Percentiles rank a stretch among this genome's conserved stretches.
phyloP scores from a whole-genome alignment of 2,329 filamentous ascomycete genomes.

The Cercospora sojina region DNA sequence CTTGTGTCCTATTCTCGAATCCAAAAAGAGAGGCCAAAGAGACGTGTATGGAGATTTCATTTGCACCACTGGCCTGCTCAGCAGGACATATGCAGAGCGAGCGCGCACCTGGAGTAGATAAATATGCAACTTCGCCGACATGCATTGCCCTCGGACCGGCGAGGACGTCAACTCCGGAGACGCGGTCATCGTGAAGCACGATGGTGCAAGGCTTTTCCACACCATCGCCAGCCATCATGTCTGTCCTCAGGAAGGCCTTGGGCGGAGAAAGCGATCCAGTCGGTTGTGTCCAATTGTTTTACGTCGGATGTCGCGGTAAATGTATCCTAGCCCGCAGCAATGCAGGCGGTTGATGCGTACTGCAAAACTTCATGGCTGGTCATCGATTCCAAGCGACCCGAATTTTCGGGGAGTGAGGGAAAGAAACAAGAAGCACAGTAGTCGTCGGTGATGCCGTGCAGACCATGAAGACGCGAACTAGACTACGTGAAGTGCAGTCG shows the following conservation, averaged over 20 bases:
- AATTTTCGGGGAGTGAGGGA: not conserved
- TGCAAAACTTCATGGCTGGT: slow-evolving; percentile 8
- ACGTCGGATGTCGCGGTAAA: not conserved
- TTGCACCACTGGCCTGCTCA: slow-evolving; percentile 10
- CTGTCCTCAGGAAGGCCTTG: not conserved
- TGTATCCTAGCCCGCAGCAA: not conserved
- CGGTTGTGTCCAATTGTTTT: not conserved
- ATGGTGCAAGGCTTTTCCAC: slow-evolving; percentile 32
- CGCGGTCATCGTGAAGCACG: slow-evolving; percentile 37
- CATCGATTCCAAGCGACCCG: not conserved
- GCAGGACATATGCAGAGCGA: slow-evolving; percentile 29
- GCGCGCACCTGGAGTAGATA: slow-evolving; percentile 31
- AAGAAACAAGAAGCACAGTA: not conserved
- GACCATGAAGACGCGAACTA: not conserved
- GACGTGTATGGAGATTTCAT: slow-evolving; percentile 38
- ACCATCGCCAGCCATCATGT: slow-evolving; percentile 26
- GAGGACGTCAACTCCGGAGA: slow-evolving; percentile 35
- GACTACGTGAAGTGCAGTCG: not conserved
- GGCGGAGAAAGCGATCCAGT: not conserved
- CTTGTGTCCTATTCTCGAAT: slow-evolving; percentile 38
- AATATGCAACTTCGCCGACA: slow-evolving; percentile 30
- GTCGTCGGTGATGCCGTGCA: not conserved
- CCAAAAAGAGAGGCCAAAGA: slow-evolving; percentile 36
- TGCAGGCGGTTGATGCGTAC: not conserved
- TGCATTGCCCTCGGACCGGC: slow-evolving; percentile 32